These are phyloP conservation scores for Vaccinium darrowii DNA, from an alignment of 148 eudicot species.

Conservation along the genomic window DNA sequence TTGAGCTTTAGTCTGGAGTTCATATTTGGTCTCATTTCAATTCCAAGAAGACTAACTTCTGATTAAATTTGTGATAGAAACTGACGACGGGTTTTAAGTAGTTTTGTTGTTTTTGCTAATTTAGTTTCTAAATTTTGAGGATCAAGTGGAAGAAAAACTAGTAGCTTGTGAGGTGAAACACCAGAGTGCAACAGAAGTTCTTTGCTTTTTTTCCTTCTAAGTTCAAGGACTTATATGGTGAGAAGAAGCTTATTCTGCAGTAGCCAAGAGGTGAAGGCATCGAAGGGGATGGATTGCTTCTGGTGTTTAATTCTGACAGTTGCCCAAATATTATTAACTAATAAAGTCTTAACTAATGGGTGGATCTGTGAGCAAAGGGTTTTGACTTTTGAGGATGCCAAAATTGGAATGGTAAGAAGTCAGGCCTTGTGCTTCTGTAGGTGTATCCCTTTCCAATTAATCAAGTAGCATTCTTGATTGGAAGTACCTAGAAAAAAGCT, in stretches of 20 bases:
- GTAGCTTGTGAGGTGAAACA: background rate
- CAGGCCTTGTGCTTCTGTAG: background rate
- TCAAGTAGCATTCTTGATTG: background rate
- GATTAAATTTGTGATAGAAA: slow-evolving; percentile 3
- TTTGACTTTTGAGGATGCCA: background rate
- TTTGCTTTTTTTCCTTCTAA: background rate
- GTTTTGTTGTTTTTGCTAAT: slow-evolving; percentile 2
- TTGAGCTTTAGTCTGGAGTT: background rate
- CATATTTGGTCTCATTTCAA: background rate
- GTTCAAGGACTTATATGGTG: background rate
- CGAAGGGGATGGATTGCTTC: background rate
- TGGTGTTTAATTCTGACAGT: background rate
- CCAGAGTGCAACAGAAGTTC: background rate
- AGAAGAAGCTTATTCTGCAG: background rate
- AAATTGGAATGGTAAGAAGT: background rate
- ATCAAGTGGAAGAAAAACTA: background rate
- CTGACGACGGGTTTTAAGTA: background rate
- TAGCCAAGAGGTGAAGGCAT: background rate
- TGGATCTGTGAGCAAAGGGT: background rate
- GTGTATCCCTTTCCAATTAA: background rate
- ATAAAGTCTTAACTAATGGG: background rate
- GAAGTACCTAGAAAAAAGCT: background rate
- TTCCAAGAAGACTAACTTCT: background rate
- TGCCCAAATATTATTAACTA: background rate
- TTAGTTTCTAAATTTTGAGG: background rate